Conservation (phyloP, 148 eudicot species). For the Diospyros kaki region DNA sequence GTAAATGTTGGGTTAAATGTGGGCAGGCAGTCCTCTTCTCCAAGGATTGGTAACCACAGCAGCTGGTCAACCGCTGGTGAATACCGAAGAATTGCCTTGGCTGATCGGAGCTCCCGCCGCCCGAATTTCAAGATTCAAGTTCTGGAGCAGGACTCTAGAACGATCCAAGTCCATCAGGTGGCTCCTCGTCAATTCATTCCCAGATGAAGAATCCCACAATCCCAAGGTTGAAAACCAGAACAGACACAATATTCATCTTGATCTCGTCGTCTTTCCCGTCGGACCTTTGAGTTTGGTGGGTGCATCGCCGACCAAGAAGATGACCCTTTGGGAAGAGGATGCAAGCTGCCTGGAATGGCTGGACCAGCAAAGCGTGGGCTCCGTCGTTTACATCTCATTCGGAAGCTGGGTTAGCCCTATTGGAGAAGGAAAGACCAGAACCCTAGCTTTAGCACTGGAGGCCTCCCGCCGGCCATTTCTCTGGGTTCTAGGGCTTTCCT, state of each 20-base stretch:
- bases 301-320: not conserved
- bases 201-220: slow-evolving; percentile 22
- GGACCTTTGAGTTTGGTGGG: slow-evolving; percentile 30
- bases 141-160: slow-evolving; percentile 34
- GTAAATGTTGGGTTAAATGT: slow-evolving; percentile 7
- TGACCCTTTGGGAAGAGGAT: slow-evolving; percentile 60
- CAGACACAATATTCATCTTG: too few relatives aligned
- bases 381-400: slow-evolving; percentile 71
- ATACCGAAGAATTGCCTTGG: slow-evolving; percentile 42
- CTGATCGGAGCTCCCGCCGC: slow-evolving; percentile 33
- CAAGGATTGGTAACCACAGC: too few relatives aligned
- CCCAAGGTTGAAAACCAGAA: too few relatives aligned
- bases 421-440: slow-evolving; percentile 42
- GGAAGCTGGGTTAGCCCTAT: slow-evolving; percentile 95
- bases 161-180: slow-evolving; percentile 25
- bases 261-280: slow-evolving; percentile 32
- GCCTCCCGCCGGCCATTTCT: slow-evolving; percentile 48
- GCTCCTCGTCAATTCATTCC: slow-evolving; percentile 43
- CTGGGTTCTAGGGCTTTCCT: slow-evolving; percentile 64
- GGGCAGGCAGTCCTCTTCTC: slow-evolving; percentile 9
- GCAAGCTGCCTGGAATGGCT: slow-evolving; percentile 61
- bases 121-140: slow-evolving; percentile 35
- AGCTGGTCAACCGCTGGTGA: slow-evolving; percentile 24
- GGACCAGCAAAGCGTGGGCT: slow-evolving; percentile 37
- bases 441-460: slow-evolving; percentile 58